Conservation (phyloP, 2,329 filamentous ascomycete genomes). For the Alternaria brassicicola region DNA sequence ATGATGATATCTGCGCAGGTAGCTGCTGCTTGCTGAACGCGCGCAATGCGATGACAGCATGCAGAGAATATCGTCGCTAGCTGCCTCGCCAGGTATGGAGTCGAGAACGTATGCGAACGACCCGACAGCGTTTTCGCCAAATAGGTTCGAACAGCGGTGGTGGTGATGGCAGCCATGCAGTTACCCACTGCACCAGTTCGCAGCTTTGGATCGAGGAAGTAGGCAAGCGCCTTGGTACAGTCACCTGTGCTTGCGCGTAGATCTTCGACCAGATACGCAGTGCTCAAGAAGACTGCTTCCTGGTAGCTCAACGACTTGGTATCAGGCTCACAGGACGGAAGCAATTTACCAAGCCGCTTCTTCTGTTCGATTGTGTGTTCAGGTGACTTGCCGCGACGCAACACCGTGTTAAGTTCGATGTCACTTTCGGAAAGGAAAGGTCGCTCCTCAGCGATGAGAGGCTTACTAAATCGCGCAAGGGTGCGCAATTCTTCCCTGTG, state of each 20-base stretch:
- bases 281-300: slow-evolving; percentile 89
- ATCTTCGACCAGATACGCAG: slow-evolving; percentile 86
- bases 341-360: slow-evolving; percentile 72
- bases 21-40: slow-evolving; percentile 87
- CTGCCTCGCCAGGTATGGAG: slow-evolving; percentile 87
- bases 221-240: slow-evolving; percentile 85
- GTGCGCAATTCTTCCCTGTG: slow-evolving; percentile 78
- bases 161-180: slow-evolving; percentile 67
- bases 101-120: slow-evolving; percentile 78
- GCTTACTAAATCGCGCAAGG: slow-evolving; percentile 85
- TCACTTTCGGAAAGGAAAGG: slow-evolving; percentile 93
- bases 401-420: slow-evolving; percentile 92
- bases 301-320: slow-evolving; percentile 85
- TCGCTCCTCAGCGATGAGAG: slow-evolving; percentile 85
- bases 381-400: slow-evolving; percentile 82
- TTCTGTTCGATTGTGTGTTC: slow-evolving; percentile 83
- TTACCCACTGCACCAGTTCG: slow-evolving; percentile 65
- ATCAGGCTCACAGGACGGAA: slow-evolving; percentile 78
- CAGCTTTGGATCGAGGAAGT: slow-evolving; percentile 92
- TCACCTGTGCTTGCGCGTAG: slow-evolving; percentile 85
- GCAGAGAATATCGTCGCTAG: slow-evolving; percentile 82
- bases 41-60: slow-evolving; percentile 91
- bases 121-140: slow-evolving; percentile 75
- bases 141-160: slow-evolving; percentile 79
- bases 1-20: slow-evolving; percentile 86